phyloP scores from a whole-genome alignment of 208 protist genomes.

The Trypanosoma boissoni region DNA sequence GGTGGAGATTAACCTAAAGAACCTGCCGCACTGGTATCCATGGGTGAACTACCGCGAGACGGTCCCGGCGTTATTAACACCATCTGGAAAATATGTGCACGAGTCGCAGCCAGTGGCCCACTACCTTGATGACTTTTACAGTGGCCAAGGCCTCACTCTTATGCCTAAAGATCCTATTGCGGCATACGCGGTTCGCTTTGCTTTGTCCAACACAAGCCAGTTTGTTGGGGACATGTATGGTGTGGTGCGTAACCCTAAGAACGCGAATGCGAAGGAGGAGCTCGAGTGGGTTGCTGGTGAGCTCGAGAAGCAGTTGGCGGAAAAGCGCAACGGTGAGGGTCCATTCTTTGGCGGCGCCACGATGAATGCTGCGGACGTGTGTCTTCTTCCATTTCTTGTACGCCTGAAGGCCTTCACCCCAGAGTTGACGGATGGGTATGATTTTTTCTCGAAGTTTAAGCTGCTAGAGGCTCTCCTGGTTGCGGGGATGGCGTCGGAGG shows the following conservation, averaged over 20 bases:
- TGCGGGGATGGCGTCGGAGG: conserved; percentile 33
- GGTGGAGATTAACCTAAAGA: conserved; percentile 47
- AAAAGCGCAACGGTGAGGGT: conserved; percentile 45
- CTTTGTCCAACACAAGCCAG: conserved; percentile 31
- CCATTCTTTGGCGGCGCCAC: conserved; percentile 57
- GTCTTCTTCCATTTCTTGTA: conserved; percentile 55
- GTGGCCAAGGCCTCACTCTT: conserved; percentile 16
- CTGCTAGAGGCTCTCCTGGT: conserved; percentile 31
- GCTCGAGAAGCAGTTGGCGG: conserved; percentile 46
- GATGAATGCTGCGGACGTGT: conserved; percentile 64
- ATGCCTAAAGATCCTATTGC: conserved; percentile 42
- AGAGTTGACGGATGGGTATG: conserved; percentile 36
- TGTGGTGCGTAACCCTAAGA: conserved; percentile 16
- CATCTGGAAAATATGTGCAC: conserved; percentile 49
- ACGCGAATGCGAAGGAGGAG: conserved; percentile 35
- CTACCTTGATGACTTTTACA: conserved; percentile 49
- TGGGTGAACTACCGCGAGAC: conserved; percentile 62
- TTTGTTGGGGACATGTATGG: conserved; percentile 28
- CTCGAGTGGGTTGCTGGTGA: conserved; percentile 47
- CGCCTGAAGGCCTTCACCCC: conserved; percentile 40
- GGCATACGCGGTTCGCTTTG: conserved; percentile 49
- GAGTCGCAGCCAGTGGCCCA: conserved; percentile 61
- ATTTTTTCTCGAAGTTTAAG: conserved; percentile 59
- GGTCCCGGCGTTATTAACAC: conserved; percentile 57
- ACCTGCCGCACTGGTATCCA: conserved; percentile 57